A percentile compares a stretch with the other conserved stretches of the same genome.
Evolutionary conservation across 148 eudicot species (phyloP).

Genomic region (Euryodendron excelsum): DNA sequence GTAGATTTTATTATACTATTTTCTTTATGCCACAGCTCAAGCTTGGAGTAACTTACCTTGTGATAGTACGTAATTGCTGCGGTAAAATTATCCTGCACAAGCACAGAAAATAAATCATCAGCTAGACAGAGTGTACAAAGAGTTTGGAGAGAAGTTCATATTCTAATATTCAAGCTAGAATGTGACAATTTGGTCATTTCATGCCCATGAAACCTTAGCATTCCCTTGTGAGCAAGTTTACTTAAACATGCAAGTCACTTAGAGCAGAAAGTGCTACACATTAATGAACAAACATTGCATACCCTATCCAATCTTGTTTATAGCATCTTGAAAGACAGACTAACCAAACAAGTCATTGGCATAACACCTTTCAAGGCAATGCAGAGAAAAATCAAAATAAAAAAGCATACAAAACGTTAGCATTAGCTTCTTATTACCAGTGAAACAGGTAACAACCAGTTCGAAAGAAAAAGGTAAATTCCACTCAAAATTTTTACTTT

Average conservation of each 20-base stretch:
- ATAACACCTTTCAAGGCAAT: neutral
- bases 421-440: neutral
- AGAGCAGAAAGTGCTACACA: neutral
- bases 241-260: neutral
- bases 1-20: neutral
- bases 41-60: constrained; percentile 49
- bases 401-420: neutral
- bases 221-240: neutral
- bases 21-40: neutral
- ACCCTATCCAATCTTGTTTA: neutral
- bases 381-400: neutral
- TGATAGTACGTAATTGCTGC: constrained; percentile 82
- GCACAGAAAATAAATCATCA: constrained; percentile 3
- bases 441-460: neutral
- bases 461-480: neutral
- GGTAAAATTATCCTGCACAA: constrained; percentile 67
- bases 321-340: neutral
- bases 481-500: neutral
- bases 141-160: neutral
- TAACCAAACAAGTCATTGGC: neutral
- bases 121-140: too few relatives aligned
- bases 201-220: neutral
- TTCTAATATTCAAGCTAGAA: neutral
- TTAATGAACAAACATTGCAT: neutral
- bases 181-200: neutral